Evolutionary conservation across 352 stramenopile genomes (phyloP), one percentile per base, ranked within the genome.

Genomic region (Phytopythium litorale): DNA sequence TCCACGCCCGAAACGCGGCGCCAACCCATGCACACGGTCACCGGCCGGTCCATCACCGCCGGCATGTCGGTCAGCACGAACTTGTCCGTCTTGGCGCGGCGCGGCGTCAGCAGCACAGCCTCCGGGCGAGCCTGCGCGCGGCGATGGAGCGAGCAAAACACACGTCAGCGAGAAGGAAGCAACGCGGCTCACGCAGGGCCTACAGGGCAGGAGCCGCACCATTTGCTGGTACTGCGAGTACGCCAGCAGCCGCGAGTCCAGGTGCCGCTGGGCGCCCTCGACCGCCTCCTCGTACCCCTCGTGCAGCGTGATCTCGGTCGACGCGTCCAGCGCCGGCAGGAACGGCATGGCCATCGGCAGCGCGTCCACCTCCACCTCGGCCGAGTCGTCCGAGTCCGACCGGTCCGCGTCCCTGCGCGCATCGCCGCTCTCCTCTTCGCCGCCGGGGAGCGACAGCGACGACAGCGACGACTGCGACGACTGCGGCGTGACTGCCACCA

Each of bases 11-110:
- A 88, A 49, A 92, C 85, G 28, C 82, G 81, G 50, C 89, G 79
- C 87, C 87, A 96, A 12, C 87, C 87, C 85, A 94, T 94, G 63
- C 87, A 92, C 8, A 92, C 83, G 0, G 84, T 92, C 49, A 93
- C 84, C 3, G 84, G 81, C 25, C 80, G 78, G 55, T 93, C 84
- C 13, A 88, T 71, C 32, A 88, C 84, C 1, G 79, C 65, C 37
- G 77, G 83, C 65, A 83, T 88, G 49, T 71, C 79, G 3, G 79
- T 83, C 58, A 89, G 70, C 37, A 83, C 65, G 38, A 88, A 83
- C 5, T 73, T 73, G 48, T 87, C 74, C 16, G 57, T 63, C 55
- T 76, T 77, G 51, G 78, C 69, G 35, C 72, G 70, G 35, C 81
- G 84, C 3, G 82, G 82, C 13, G 76, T 94, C 37, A 94, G 56